phyloP scores from a whole-genome alignment of 768 basidiomycete species.

The Boletus barrowsii region DNA sequence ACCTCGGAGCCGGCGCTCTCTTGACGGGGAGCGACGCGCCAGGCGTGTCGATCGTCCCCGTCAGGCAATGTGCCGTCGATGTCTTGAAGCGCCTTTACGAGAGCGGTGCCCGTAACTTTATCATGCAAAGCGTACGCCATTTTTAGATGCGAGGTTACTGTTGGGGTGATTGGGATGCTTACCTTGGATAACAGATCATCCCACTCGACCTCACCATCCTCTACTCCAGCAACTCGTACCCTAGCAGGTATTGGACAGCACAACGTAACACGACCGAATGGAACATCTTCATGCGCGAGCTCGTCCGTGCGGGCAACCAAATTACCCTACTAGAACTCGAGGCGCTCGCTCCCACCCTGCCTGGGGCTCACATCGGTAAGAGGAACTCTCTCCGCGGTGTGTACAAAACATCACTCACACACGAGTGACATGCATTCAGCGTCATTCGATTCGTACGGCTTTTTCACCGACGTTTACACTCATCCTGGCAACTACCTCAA shows the following conservation, averaged over 20 bases:
- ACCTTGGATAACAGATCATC: slow-evolving; percentile 43
- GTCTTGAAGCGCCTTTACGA: slow-evolving; percentile 57
- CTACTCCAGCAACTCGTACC: slow-evolving; percentile 47
- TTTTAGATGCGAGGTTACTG: too few species aligned
- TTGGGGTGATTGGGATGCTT: background rate
- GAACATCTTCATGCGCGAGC: slow-evolving; percentile 53
- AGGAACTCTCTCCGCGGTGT: too few species aligned
- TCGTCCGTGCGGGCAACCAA: slow-evolving; percentile 49
- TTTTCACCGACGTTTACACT: slow-evolving; percentile 48
- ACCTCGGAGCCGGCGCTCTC: slow-evolving; percentile 54
- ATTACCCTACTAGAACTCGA: slow-evolving; percentile 51
- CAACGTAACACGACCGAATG: slow-evolving; percentile 55
- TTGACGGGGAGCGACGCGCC: slow-evolving; percentile 46
- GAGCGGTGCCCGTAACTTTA: slow-evolving; percentile 60
- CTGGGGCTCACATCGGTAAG: slow-evolving; percentile 56
- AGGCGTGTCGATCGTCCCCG: slow-evolving; percentile 55
- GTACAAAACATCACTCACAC: too few species aligned
- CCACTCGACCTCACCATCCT: slow-evolving; percentile 49
- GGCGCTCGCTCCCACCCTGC: slow-evolving; percentile 45
- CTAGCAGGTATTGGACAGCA: slow-evolving; percentile 48
- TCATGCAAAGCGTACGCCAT: slow-evolving; percentile 58
- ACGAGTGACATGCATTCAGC: slow-evolving; percentile 30
- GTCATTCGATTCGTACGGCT: slow-evolving; percentile 57
- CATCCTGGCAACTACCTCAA: slow-evolving; percentile 47
- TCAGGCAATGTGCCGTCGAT: slow-evolving; percentile 54